A percentile compares a stretch with the other conserved stretches of the same genome.
Evolutionary conservation across 2,329 filamentous ascomycete species (phyloP).

Genomic region (Trichoderma sp.): DNA sequence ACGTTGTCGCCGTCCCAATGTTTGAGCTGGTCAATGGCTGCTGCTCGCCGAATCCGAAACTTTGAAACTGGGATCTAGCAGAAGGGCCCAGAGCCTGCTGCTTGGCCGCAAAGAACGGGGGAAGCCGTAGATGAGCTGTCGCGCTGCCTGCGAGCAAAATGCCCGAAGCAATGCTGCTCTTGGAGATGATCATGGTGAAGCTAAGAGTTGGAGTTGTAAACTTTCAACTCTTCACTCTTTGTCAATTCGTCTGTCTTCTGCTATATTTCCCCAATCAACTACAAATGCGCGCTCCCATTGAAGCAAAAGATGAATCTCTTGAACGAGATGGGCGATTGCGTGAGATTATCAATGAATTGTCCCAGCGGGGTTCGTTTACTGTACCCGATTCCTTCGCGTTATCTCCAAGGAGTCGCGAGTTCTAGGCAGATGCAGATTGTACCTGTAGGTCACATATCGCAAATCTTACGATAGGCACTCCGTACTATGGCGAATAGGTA

Average conservation of each 20-base stretch:
- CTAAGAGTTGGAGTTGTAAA: background rate
- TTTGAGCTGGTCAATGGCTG: background rate
- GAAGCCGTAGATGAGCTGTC: background rate
- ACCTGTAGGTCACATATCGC: background rate
- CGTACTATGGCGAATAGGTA: background rate
- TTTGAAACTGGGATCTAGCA: background rate
- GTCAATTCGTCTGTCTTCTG: background rate
- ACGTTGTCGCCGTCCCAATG: background rate
- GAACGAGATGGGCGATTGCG: background rate
- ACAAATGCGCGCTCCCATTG: background rate
- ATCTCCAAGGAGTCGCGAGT: background rate
- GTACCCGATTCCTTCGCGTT: conserved; percentile 7
- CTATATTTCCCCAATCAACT: background rate
- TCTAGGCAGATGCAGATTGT: background rate
- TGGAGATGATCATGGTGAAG: background rate
- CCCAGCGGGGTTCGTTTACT: conserved; percentile 6
- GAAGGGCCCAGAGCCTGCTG: background rate
- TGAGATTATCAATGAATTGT: background rate
- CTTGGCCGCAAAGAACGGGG: background rate
- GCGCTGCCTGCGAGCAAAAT: background rate
- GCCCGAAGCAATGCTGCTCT: background rate
- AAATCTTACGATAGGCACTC: background rate
- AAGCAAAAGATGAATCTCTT: background rate
- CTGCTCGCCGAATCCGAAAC: background rate
- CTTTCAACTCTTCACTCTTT: background rate